Conservation (phyloP, 768 basidiomycete species). For the Tylopilus cervinicoccineus region DNA sequence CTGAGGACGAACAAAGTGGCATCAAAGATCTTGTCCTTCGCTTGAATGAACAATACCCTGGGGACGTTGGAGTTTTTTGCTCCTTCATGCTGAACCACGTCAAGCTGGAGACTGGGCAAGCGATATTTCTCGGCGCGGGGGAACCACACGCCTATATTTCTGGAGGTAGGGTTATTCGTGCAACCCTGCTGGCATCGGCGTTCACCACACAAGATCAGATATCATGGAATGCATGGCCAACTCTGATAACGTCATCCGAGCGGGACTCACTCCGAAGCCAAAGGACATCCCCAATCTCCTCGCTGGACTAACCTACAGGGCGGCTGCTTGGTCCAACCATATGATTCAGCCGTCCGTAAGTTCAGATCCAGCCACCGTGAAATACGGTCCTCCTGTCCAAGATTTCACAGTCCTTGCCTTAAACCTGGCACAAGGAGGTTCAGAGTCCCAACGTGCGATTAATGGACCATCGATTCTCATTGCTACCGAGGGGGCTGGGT, state of each 20-base stretch:
- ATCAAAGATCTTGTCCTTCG: slow-evolving; percentile 59
- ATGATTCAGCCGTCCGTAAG: slow-evolving; percentile 59
- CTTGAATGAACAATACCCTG: slow-evolving; percentile 75
- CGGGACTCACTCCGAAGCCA: slow-evolving; percentile 94
- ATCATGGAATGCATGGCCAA: slow-evolving; percentile 99
- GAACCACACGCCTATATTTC: slow-evolving; percentile 96
- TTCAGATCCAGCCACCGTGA: slow-evolving; percentile 35
- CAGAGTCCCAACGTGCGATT: slow-evolving; percentile 56
- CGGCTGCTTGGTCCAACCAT: slow-evolving; percentile 66
- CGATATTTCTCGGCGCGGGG: slow-evolving; percentile 92
- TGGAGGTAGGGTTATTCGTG: slow-evolving; percentile 58
- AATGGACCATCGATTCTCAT: slow-evolving; percentile 85
- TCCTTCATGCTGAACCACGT: slow-evolving; percentile 87
- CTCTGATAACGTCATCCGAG: slow-evolving; percentile 98
- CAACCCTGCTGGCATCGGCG: neutral
- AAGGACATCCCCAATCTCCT: slow-evolving; percentile 92
- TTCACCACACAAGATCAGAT: slow-evolving; percentile 45
- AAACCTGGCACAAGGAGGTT: slow-evolving; percentile 40
- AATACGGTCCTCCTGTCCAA: slow-evolving; percentile 90
- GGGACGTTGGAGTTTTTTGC: slow-evolving; percentile 92
- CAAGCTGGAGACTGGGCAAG: slow-evolving; percentile 73
- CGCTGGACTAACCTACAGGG: slow-evolving; percentile 78
- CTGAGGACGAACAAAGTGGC: slow-evolving; percentile 40
- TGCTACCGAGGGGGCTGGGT: slow-evolving; percentile 65
- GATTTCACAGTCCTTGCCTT: slow-evolving; percentile 87